phyloP scores from a whole-genome alignment of 805 yeast genomes.

The Kurtzmaniella cleridarum region DNA sequence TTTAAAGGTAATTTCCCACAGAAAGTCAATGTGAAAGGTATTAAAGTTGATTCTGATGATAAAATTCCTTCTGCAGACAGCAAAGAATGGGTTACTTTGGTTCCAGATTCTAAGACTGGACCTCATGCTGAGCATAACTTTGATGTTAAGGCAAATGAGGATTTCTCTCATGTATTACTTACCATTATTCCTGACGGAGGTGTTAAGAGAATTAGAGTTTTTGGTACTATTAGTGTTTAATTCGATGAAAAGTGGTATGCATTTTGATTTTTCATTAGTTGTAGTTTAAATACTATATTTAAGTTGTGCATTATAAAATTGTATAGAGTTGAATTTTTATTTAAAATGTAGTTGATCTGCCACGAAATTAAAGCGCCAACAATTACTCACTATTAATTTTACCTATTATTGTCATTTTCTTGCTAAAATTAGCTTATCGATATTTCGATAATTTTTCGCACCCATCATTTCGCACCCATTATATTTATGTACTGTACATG shows the following conservation, averaged over 20 bases:
- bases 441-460: no score
- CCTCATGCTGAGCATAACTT: slow-evolving; percentile 78
- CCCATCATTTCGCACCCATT: no score
- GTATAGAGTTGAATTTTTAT: no score
- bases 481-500: no score
- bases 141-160: slow-evolving; percentile 23
- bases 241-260: not conserved
- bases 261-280: not conserved
- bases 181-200: slow-evolving; percentile 97
- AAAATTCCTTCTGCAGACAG: slow-evolving; percentile 39
- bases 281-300: no score
- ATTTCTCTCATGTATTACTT: slow-evolving; percentile 66
- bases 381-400: no score
- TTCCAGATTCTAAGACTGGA: slow-evolving; percentile 66
- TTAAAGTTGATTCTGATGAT: slow-evolving; percentile 23
- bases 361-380: no score
- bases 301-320: no score
- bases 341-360: no score
- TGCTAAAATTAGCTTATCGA: no score
- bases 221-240: slow-evolving; percentile 44
- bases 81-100: slow-evolving; percentile 57
- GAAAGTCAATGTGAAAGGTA: slow-evolving; percentile 62
- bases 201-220: slow-evolving; percentile 81
- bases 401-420: no score
- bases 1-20: slow-evolving; percentile 95